Conservation (phyloP, 345 rosid genomes). For the Euphorbia pulcherrima region DNA sequence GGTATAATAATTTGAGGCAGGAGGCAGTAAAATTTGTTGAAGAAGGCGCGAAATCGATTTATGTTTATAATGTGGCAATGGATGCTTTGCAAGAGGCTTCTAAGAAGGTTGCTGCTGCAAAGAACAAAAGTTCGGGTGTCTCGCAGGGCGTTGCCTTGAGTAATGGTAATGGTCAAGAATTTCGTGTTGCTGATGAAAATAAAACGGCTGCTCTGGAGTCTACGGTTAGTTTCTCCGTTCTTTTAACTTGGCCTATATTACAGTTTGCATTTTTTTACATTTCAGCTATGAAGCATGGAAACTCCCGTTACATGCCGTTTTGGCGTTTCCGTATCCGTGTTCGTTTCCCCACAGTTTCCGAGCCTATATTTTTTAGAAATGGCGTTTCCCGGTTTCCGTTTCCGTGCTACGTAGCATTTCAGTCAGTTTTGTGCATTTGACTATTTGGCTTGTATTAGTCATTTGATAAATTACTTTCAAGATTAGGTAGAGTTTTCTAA, state of each 20-base stretch:
- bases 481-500: background rate
- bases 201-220: constrained; percentile 34
- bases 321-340: too few species aligned
- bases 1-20: constrained; percentile 64
- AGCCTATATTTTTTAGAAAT: too few species aligned
- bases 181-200: constrained; percentile 37
- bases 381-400: too few species aligned
- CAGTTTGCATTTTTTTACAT: background rate
- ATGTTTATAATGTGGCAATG: constrained; percentile 65
- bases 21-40: constrained; percentile 72
- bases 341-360: too few species aligned
- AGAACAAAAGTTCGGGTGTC: constrained; percentile 39
- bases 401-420: too few species aligned
- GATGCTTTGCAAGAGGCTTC: constrained; percentile 65
- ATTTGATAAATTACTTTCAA: background rate
- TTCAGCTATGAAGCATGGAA: too few species aligned
- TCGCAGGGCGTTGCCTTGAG: constrained; percentile 23
- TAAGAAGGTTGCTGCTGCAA: constrained; percentile 52
- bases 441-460: background rate
- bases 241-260: background rate
- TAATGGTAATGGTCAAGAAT: constrained; percentile 43
- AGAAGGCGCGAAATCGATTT: constrained; percentile 74
- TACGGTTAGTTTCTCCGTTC: constrained; percentile 39
- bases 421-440: background rate
- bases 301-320: too few species aligned